Evolutionary conservation across 805 yeast genomes (phyloP).

Genomic region (Saccharomyces eubayanus): DNA sequence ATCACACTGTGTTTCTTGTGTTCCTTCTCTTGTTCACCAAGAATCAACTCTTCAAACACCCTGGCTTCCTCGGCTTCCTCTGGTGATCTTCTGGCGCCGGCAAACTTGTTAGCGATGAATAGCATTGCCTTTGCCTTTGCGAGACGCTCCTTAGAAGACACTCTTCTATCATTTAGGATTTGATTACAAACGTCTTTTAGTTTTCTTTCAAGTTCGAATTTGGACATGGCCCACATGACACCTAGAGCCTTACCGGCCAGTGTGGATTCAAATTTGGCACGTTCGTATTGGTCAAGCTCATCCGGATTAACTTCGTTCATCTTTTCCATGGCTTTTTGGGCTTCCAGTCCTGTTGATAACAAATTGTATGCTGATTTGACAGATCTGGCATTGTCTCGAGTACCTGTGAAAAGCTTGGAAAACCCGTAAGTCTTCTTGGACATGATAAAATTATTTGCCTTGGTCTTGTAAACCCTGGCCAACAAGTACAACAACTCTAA

Average conservation of each 20-base stretch:
- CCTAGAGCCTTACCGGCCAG: constrained; percentile 85
- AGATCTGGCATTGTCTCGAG: constrained; percentile 75
- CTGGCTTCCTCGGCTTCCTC: constrained; percentile 91
- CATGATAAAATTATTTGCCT: constrained; percentile 64
- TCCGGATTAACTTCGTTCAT: constrained; percentile 61
- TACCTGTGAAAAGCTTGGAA: constrained; percentile 70
- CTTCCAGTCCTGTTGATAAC: constrained; percentile 77
- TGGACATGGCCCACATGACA: constrained; percentile 92
- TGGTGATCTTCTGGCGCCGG: constrained; percentile 57
- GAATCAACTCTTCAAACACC: constrained; percentile 85
- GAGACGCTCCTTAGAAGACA: constrained; percentile 52
- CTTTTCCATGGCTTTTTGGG: constrained; percentile 69
- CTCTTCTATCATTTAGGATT: constrained; percentile 59
- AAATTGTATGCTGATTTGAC: constrained; percentile 80
- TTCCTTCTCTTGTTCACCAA: constrained; percentile 66
- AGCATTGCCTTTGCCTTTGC: constrained; percentile 74
- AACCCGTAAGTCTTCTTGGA: constrained; percentile 81
- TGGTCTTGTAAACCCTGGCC: constrained; percentile 67
- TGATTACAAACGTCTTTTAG: constrained; percentile 73
- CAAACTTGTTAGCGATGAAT: constrained; percentile 63
- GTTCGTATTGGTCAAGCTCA: constrained; percentile 48
- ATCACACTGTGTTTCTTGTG: constrained; percentile 37
- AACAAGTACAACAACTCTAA: constrained; percentile 75
- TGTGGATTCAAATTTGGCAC: constrained; percentile 70
- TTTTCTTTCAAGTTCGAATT: constrained; percentile 75